These are phyloP conservation scores for Clonostachys rhizophaga DNA, from an alignment of 2,329 filamentous ascomycete species.

Conservation along the genomic window DNA sequence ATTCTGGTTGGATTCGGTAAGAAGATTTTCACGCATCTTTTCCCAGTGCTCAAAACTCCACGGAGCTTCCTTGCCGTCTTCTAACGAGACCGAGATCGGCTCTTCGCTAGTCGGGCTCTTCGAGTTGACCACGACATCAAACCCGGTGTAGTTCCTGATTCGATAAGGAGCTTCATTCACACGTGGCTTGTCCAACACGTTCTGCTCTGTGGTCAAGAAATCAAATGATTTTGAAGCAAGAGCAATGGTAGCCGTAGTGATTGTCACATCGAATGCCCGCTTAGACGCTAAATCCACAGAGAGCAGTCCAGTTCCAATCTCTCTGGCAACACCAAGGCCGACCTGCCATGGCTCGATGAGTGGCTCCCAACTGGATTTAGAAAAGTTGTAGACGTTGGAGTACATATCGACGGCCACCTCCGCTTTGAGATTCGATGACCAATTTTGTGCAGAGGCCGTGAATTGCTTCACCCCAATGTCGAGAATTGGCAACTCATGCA, in stretches of 20 bases:
- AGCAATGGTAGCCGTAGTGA: conserved; percentile 92
- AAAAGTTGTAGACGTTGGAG: conserved; percentile 97
- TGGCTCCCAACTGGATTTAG: conserved; percentile 97
- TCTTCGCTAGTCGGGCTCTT: conserved; percentile 63
- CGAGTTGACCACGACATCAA: conserved; percentile 79
- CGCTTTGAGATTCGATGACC: conserved; percentile 82
- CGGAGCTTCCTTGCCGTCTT: conserved; percentile 84
- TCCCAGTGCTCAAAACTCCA: conserved; percentile 98
- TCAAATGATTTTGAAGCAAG: conserved; percentile 88
- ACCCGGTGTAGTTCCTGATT: conserved; percentile 93
- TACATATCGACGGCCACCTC: conserved; percentile 92
- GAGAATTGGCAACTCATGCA: conserved; percentile 91
- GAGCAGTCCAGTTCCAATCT: conserved; percentile 68
- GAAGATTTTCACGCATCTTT: conserved; percentile 89
- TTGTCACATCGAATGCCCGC: conserved; percentile 84
- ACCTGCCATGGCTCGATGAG: conserved; percentile 94
- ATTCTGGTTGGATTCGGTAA: conserved; percentile 75
- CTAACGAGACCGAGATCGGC: conserved; percentile 69
- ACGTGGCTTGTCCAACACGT: conserved; percentile 88
- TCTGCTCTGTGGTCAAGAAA: conserved; percentile 78
- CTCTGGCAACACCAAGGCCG: conserved; percentile 82
- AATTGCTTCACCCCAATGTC: conserved; percentile 94
- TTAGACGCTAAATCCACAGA: conserved; percentile 84
- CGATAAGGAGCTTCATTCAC: conserved; percentile 89
- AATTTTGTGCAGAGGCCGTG: conserved; percentile 78